Percentiles rank a stretch among this genome's conserved stretches.
Evolutionary conservation across 148 eudicot species (phyloP).

Genomic region (Cornus florida): DNA sequence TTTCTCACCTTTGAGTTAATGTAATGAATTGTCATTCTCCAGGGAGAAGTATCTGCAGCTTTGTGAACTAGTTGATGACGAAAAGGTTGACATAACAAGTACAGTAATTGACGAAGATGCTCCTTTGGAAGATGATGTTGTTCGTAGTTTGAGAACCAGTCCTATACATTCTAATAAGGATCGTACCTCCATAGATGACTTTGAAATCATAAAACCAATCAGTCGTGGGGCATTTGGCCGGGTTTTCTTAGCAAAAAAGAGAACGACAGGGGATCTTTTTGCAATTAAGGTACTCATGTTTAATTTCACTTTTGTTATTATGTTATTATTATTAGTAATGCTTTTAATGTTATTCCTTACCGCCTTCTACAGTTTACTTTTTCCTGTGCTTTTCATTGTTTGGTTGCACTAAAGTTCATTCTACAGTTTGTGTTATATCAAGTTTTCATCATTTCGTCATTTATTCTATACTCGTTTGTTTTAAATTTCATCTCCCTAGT

Average conservation of each 20-base stretch:
- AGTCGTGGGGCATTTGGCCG: constrained; percentile 99
- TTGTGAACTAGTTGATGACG: constrained; percentile 88
- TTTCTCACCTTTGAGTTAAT: neutral
- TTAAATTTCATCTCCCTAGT: no score
- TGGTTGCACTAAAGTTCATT: neutral
- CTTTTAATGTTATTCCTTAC: neutral
- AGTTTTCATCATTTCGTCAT: neutral
- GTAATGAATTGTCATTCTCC: constrained; percentile 16
- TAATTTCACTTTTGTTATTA: neutral
- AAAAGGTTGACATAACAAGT: constrained; percentile 79
- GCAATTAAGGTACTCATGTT: constrained; percentile 79
- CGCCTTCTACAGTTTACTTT: neutral
- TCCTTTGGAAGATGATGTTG: constrained; percentile 94
- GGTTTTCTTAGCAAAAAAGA: constrained; percentile 90
- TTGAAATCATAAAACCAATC: constrained; percentile 96
- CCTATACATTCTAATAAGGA: constrained; percentile 88
- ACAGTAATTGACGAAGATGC: constrained; percentile 99
- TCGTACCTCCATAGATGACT: constrained; percentile 96
- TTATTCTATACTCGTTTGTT: neutral
- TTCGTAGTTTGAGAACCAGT: constrained; percentile 91
- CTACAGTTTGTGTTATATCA: neutral
- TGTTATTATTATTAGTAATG: no score
- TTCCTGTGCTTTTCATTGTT: neutral
- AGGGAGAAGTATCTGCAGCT: constrained; percentile 99
- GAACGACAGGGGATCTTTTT: constrained; percentile 98